phyloP scores from a whole-genome alignment of 495 filamentous ascomycete genomes.

The Achaetomiella virescens region DNA sequence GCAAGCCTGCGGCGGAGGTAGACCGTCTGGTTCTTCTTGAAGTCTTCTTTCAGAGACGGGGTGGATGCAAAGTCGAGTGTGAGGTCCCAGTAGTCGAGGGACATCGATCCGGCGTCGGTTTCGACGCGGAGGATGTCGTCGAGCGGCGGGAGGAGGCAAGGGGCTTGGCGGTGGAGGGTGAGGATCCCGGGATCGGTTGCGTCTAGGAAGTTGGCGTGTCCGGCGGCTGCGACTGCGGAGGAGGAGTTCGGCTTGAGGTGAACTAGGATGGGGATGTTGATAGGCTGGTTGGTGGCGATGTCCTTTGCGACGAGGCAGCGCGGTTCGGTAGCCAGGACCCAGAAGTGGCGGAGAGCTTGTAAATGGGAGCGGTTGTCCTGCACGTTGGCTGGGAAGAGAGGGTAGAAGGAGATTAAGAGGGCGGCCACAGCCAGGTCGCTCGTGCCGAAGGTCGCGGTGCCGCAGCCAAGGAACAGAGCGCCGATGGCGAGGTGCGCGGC shows the following conservation, averaged over 20 bases:
- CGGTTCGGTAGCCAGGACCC: conserved; percentile 88
- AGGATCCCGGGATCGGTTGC: conserved; percentile 6
- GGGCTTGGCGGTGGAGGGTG: conserved; percentile 44
- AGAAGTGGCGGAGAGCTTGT: conserved; percentile 95
- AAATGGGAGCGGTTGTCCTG: conserved; percentile 91
- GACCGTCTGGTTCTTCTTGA: conserved; percentile 68
- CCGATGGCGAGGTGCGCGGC: conserved; percentile 90
- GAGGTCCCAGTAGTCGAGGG: conserved; percentile 78
- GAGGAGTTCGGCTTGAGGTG: conserved; percentile 26
- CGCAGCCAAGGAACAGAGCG: conserved; percentile 83
- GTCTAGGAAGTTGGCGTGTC: neutral
- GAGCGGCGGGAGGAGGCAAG: conserved; percentile 81
- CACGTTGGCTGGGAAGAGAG: conserved; percentile 78
- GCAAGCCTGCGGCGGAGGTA: conserved; percentile 74
- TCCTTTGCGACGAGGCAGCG: conserved; percentile 84
- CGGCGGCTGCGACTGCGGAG: conserved; percentile 16
- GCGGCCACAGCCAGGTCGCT: conserved; percentile 80
- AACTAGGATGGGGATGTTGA: conserved; percentile 61
- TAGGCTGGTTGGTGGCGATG: conserved; percentile 70
- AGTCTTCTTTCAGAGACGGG: conserved; percentile 58
- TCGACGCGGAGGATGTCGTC: conserved; percentile 58
- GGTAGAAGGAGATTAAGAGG: conserved; percentile 88
- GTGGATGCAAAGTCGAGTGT: conserved; percentile 70
- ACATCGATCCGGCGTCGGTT: conserved; percentile 42
- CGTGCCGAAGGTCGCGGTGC: conserved; percentile 86